These are phyloP conservation scores for Herpetomonas samuelpessoai DNA, from an alignment of 208 protist genomes.

Conservation along the genomic window DNA sequence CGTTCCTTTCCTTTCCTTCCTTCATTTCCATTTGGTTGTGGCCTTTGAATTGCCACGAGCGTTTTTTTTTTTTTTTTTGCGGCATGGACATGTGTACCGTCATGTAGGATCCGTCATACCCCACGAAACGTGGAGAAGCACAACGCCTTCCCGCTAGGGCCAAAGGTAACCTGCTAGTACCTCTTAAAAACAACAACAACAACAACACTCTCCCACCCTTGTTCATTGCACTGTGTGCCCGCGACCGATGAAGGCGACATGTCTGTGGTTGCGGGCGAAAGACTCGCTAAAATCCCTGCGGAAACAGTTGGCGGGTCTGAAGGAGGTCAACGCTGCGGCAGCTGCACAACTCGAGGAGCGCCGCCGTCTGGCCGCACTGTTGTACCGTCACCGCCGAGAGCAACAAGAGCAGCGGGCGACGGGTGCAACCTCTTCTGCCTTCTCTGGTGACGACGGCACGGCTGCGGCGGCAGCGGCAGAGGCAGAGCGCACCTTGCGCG, in stretches of 20 bases:
- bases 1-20: no score
- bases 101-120: no score
- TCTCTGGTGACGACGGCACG: neutral
- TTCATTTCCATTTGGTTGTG: neutral
- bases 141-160: neutral
- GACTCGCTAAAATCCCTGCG: constrained; percentile 8
- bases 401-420: neutral
- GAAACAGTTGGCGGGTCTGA: constrained; percentile 23
- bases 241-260: neutral
- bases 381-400: neutral
- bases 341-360: constrained; percentile 26
- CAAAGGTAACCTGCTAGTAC: neutral
- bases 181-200: neutral
- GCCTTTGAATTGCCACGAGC: neutral
- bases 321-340: constrained; percentile 19
- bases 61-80: constrained; percentile 8
- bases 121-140: no score
- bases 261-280: neutral
- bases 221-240: constrained; percentile 3
- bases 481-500: neutral
- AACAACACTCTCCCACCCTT: neutral
- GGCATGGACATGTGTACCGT: neutral
- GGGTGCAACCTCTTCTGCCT: neutral
- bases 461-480: neutral
- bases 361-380: constrained; percentile 16